A percentile compares a stretch with the other conserved stretches of the same genome.
Evolutionary conservation across 73 alveolate genomes (phyloP).

Genomic region (Stentor coeruleus): DNA sequence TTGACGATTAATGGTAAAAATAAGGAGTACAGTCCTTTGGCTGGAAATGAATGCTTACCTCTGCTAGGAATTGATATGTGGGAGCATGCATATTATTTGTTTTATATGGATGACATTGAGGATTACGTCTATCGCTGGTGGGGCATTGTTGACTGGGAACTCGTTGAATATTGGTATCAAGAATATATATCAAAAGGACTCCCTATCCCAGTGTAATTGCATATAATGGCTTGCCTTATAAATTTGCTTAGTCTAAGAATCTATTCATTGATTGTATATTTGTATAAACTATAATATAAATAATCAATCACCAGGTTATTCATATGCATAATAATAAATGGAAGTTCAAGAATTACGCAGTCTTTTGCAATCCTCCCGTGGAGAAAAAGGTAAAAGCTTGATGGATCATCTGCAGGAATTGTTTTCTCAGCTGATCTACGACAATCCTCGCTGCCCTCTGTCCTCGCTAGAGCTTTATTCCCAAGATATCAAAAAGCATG

Average conservation of each 20-base stretch:
- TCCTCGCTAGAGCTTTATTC: not conserved
- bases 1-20: not conserved
- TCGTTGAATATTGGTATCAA: slow-evolving; percentile 26
- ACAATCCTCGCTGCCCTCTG: not conserved
- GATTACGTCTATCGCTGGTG: slow-evolving; percentile 1
- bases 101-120: not conserved
- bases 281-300: too few relatives aligned
- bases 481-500: not conserved
- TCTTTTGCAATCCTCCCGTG: slow-evolving; percentile 8
- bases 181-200: not conserved
- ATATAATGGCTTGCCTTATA: too few relatives aligned
- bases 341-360: not conserved
- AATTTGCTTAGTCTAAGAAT: too few relatives aligned
- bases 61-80: slow-evolving; percentile 17
- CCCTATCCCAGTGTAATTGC: slow-evolving; percentile 16
- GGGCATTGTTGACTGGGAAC: slow-evolving; percentile 20
- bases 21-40: not conserved
- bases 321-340: too few relatives aligned
- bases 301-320: too few relatives aligned
- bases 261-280: too few relatives aligned
- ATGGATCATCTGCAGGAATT: not conserved
- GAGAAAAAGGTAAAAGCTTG: not conserved
- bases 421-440: not conserved
- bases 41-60: slow-evolving; percentile 10
- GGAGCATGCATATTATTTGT: slow-evolving; percentile 14